A percentile compares a stretch with the other conserved stretches of the same genome.
These are phyloP conservation scores for Vaccinium macrocarpon DNA, from an alignment of 148 eudicot species.

Conservation along the genomic window DNA sequence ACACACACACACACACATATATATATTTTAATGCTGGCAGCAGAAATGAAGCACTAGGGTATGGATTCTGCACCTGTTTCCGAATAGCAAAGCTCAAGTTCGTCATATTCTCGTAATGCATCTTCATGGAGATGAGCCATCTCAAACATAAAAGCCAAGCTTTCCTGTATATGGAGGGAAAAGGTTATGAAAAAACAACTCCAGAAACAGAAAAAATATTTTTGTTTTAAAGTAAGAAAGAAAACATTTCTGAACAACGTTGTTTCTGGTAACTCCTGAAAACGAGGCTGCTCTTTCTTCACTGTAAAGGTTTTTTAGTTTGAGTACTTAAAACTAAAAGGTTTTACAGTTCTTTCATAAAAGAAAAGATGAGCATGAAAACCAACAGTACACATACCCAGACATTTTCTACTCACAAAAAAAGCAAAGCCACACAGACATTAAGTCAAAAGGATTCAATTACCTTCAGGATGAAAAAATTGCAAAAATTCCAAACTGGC, in stretches of 20 bases:
- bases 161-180: slow-evolving; percentile 57
- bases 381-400: neutral
- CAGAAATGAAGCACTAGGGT: slow-evolving; percentile 8
- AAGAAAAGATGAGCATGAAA: slow-evolving; percentile 13
- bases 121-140: slow-evolving; percentile 97
- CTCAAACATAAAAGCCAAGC: slow-evolving; percentile 98
- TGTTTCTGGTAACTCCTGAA: neutral
- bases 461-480: slow-evolving; percentile 93
- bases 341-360: neutral
- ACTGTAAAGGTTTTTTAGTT: neutral
- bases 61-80: slow-evolving; percentile 71
- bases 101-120: slow-evolving; percentile 93
- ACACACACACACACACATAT: too few relatives aligned
- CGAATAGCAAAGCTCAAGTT: slow-evolving; percentile 86
- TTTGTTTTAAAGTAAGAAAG: neutral
- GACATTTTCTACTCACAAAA: slow-evolving; percentile 10
- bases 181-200: slow-evolving; percentile 6
- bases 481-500: slow-evolving; percentile 98
- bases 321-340: neutral
- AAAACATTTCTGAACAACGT: slow-evolving; percentile 6
- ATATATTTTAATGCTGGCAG: neutral
- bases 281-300: neutral
- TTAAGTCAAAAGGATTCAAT: slow-evolving; percentile 14
- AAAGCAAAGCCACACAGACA: slow-evolving; percentile 7
- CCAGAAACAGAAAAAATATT: neutral